Evolutionary conservation across 768 basidiomycete genomes (phyloP).

Genomic region (Termitomyces bulborhizus): DNA sequence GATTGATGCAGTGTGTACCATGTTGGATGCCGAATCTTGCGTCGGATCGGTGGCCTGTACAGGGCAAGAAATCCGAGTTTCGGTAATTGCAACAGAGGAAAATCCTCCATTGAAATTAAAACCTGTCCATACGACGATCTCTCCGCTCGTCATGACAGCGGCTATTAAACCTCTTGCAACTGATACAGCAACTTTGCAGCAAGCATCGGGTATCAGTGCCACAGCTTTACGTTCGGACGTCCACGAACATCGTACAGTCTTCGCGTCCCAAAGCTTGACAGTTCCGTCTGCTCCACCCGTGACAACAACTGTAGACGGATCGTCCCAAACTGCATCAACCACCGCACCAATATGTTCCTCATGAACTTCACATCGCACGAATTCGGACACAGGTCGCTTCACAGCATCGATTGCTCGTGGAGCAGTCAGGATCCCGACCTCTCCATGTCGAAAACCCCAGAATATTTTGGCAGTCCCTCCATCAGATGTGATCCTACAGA

Average conservation of each 20-base stretch:
- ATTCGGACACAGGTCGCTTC: conserved; percentile 36
- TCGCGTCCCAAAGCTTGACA: conserved; percentile 71
- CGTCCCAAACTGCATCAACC: conserved; percentile 48
- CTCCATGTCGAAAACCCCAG: conserved; percentile 72
- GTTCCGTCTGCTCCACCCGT: conserved; percentile 58
- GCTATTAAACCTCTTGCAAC: conserved; percentile 38
- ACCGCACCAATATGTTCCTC: conserved; percentile 66
- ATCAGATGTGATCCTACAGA: conserved; percentile 51
- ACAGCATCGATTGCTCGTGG: conserved; percentile 51
- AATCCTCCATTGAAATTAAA: conserved; percentile 14
- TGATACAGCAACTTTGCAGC: conserved; percentile 42
- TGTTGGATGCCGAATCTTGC: conserved; percentile 11
- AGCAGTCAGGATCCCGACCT: conserved; percentile 55
- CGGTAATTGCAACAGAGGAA: conserved; percentile 15
- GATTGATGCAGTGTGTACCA: conserved; percentile 5
- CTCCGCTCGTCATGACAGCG: conserved; percentile 51
- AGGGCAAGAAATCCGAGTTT: conserved; percentile 32
- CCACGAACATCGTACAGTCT: conserved; percentile 54
- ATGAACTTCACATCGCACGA: conserved; percentile 40
- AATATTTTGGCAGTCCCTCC: conserved; percentile 61
- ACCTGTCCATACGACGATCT: conserved; percentile 49
- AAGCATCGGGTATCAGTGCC: conserved; percentile 39
- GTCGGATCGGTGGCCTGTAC: conserved; percentile 10
- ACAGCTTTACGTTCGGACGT: conserved; percentile 36
- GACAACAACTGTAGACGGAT: conserved; percentile 26